A percentile compares a stretch with the other conserved stretches of the same genome.
These are phyloP conservation scores for Mycena chlorophos DNA, from an alignment of 768 basidiomycete species.

Conservation along the genomic window DNA sequence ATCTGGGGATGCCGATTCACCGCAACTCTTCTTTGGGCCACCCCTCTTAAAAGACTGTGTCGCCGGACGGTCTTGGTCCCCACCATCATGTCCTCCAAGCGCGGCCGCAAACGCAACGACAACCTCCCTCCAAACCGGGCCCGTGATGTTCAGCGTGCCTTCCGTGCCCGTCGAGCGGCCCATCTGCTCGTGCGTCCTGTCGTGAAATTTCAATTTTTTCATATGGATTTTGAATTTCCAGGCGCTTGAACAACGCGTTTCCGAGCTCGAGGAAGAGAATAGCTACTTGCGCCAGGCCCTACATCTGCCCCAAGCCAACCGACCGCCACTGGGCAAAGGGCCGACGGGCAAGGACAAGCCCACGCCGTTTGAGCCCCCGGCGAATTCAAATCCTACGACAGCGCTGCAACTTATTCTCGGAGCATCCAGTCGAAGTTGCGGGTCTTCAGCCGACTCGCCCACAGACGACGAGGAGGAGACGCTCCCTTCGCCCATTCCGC, in stretches of 20 bases:
- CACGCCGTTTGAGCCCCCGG: conserved; percentile 45
- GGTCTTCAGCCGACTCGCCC: conserved; percentile 47
- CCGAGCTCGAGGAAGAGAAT: conserved; percentile 86
- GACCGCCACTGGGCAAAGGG: conserved; percentile 75
- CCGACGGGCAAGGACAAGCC: conserved; percentile 88
- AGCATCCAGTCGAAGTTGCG: conserved; percentile 44
- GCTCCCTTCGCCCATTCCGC: conserved; percentile 53
- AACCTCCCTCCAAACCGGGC: conserved; percentile 80
- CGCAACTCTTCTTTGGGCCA: too few species aligned
- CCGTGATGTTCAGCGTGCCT: conserved; percentile 86
- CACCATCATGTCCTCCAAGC: conserved; percentile 74
- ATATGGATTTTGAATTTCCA: conserved; percentile 44
- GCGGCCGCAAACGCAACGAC: conserved; percentile 83
- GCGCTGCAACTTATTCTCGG: conserved; percentile 32
- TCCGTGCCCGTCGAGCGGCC: conserved; percentile 84
- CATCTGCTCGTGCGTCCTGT: conserved; percentile 66
- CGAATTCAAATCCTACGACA: background rate
- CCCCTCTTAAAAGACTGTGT: too few species aligned
- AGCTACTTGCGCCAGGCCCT: conserved; percentile 67
- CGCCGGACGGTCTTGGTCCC: too few species aligned
- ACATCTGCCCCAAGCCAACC: conserved; percentile 70
- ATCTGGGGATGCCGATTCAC: too few species aligned
- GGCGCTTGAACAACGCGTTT: conserved; percentile 80
- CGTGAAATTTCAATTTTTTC: conserved; percentile 40
- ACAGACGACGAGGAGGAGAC: conserved; percentile 56